Conservation (phyloP, 1,284 basidiomycete genomes). For the Cryptococcus hybrid region DNA sequence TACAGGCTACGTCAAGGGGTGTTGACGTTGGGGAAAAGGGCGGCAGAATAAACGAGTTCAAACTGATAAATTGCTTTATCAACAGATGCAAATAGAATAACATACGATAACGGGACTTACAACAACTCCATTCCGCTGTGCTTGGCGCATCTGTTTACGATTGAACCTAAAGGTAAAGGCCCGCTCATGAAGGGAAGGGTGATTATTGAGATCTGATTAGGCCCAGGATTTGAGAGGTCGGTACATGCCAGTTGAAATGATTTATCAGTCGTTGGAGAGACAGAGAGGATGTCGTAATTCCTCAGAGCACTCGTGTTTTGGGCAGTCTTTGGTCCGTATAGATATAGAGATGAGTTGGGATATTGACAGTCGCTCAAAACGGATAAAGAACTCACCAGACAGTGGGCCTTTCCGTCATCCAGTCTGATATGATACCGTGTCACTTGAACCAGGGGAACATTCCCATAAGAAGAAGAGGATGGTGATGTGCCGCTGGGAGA, state of each 20-base stretch:
- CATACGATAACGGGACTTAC: conserved; percentile 19
- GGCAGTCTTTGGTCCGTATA: conserved; percentile 25
- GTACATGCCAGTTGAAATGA: conserved; percentile 47
- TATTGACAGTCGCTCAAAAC: not conserved
- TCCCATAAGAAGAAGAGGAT: not conserved
- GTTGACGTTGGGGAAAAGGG: conserved; percentile 28
- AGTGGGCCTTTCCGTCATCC: conserved; percentile 44
- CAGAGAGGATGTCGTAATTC: conserved; percentile 45
- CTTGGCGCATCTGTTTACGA: conserved; percentile 44
- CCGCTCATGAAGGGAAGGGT: conserved; percentile 47
- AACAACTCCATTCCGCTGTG: conserved; percentile 48
- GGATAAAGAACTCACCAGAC: conserved; percentile 32
- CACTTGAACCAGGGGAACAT: conserved; percentile 40
- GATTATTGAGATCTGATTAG: conserved; percentile 49
- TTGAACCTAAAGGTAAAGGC: conserved; percentile 45
- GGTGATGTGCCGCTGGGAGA: not conserved
- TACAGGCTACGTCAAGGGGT: conserved; percentile 24
- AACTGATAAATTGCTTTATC: conserved; percentile 28
- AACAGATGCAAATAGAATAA: not conserved
- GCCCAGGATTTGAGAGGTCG: conserved; percentile 44
- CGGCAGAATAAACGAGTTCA: conserved; percentile 46
- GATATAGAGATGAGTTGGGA: not conserved
- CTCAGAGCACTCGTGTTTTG: conserved; percentile 33
- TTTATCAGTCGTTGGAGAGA: conserved; percentile 44
- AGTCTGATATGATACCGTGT: conserved; percentile 44